These are phyloP conservation scores for Lycium barbarum DNA, from an alignment of 257 asterid species.

Conservation along the genomic window DNA sequence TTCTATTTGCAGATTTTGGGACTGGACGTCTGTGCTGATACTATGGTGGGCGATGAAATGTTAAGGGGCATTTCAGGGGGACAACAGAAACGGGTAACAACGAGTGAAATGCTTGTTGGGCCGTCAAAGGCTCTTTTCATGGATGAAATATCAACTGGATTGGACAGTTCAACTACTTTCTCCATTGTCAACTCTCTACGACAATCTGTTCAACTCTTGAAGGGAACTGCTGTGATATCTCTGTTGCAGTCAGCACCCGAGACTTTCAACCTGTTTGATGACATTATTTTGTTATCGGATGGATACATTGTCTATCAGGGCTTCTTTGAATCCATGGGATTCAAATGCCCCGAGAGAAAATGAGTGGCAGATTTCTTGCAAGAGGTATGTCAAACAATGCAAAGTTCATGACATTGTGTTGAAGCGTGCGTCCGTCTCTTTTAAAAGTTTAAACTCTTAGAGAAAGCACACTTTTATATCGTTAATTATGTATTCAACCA, in stretches of 20 bases:
- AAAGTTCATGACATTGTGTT: background rate
- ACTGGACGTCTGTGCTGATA: constrained; percentile 49
- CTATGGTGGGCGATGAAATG: constrained; percentile 53
- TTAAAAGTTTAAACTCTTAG: background rate
- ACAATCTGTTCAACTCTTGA: constrained; percentile 64
- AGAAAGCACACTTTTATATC: background rate
- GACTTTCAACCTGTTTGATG: constrained; percentile 65
- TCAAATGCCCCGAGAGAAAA: constrained; percentile 64
- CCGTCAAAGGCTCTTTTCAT: constrained; percentile 72
- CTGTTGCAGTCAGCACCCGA: constrained; percentile 77
- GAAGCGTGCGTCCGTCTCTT: background rate
- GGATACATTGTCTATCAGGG: constrained; percentile 64
- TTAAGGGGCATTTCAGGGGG: constrained; percentile 52
- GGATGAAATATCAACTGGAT: constrained; percentile 75
- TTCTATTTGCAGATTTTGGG: constrained; percentile 39
- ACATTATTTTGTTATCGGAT: constrained; percentile 61
- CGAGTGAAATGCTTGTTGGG: constrained; percentile 69
- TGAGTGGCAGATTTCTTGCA: constrained; percentile 79
- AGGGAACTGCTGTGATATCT: constrained; percentile 71
- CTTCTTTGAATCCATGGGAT: constrained; percentile 67
- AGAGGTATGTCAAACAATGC: constrained; percentile 49
- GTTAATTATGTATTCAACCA: background rate
- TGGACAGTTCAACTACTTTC: constrained; percentile 69
- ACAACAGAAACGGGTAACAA: constrained; percentile 50
- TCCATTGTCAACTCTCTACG: constrained; percentile 57